A percentile compares a stretch with the other conserved stretches of the same genome.
phyloP scores from a whole-genome alignment of 208 protist genomes.

The Phytomonas sp. region DNA sequence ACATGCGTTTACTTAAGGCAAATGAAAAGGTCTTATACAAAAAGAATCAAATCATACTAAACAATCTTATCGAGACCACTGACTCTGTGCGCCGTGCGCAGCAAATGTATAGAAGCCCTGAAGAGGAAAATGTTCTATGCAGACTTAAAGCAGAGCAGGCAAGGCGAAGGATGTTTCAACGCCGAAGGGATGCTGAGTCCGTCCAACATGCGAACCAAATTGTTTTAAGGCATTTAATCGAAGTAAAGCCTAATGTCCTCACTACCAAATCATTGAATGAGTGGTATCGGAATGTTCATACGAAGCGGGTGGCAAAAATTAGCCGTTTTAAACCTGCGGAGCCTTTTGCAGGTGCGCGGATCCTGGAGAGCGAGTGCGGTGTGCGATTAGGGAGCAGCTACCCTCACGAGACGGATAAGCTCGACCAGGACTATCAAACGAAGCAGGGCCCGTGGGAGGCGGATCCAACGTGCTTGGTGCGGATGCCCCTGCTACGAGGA shows the following conservation, averaged over 20 bases:
- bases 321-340: slow-evolving; percentile 40
- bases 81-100: slow-evolving; percentile 19
- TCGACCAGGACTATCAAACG: background rate
- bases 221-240: slow-evolving; percentile 30
- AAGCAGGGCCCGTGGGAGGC: background rate
- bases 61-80: slow-evolving; percentile 27
- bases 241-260: slow-evolving; percentile 17
- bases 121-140: slow-evolving; percentile 14
- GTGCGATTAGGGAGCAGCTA: background rate
- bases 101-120: slow-evolving; percentile 40
- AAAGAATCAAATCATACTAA: slow-evolving; percentile 24
- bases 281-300: slow-evolving; percentile 46
- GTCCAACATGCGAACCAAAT: slow-evolving; percentile 22
- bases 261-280: slow-evolving; percentile 26
- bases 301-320: slow-evolving; percentile 25
- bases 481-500: slow-evolving; percentile 23
- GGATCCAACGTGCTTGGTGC: background rate
- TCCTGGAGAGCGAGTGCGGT: slow-evolving; percentile 19
- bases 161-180: slow-evolving; percentile 18
- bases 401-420: background rate
- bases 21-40: slow-evolving; percentile 29
- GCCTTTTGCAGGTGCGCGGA: slow-evolving; percentile 31
- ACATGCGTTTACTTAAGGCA: slow-evolving; percentile 25
- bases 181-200: slow-evolving; percentile 9
- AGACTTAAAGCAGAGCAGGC: slow-evolving; percentile 20